phyloP scores from a whole-genome alignment of 257 asterid genomes.

The Solanum rostratum region DNA sequence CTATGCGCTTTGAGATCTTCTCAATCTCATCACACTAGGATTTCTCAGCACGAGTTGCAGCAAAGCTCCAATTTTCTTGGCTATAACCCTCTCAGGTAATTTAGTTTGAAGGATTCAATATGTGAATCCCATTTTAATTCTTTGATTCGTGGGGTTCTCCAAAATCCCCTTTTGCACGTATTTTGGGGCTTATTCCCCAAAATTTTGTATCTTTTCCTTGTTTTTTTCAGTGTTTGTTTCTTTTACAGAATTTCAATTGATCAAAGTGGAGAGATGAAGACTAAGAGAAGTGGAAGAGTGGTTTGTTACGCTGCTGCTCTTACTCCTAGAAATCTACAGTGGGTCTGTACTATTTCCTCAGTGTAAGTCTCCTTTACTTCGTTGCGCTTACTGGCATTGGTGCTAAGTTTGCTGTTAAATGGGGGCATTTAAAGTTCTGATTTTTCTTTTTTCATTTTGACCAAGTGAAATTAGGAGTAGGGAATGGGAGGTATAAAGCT shows the following conservation, averaged over 20 bases:
- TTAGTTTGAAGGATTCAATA: not conserved
- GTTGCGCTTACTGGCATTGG: not conserved
- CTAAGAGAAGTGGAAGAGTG: conserved; percentile 25
- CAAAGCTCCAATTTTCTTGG: conserved; percentile 11
- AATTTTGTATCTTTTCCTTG: not conserved
- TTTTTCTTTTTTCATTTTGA: not conserved
- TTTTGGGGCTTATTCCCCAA: not conserved
- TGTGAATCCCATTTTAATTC: not conserved
- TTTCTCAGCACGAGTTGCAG: conserved; percentile 8
- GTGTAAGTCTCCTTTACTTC: conserved; percentile 29
- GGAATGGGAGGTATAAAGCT: not conserved
- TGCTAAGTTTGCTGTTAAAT: not conserved
- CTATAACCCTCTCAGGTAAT: conserved; percentile 1
- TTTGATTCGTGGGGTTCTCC: not conserved
- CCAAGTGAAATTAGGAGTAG: not conserved
- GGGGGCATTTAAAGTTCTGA: not conserved
- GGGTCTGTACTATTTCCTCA: conserved; percentile 54
- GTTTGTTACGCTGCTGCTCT: conserved; percentile 51
- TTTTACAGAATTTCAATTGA: conserved; percentile 27
- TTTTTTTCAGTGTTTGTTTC: not conserved
- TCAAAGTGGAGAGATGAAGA: conserved; percentile 11
- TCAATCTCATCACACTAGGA: not conserved
- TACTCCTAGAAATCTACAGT: conserved; percentile 49
- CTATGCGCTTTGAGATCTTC: conserved; percentile 7
- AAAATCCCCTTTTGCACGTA: not conserved